Conservation (phyloP, 768 basidiomycete genomes). For the Suillus sp. region DNA sequence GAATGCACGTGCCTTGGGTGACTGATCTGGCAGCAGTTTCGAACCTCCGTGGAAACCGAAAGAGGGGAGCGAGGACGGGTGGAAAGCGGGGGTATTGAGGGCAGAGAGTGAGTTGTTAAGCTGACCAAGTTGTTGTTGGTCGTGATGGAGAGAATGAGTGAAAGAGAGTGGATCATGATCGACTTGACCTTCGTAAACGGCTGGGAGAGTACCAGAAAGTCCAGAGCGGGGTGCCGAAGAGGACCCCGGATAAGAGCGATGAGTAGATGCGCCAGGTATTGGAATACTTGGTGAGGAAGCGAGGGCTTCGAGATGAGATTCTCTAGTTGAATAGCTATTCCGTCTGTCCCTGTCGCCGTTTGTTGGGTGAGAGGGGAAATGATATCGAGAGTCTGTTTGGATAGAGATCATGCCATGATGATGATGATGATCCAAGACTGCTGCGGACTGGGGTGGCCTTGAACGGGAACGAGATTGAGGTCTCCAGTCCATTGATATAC, state of each 20-base stretch:
- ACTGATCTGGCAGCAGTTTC: slow-evolving; percentile 34
- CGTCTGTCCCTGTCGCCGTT: slow-evolving; percentile 30
- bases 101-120: slow-evolving; percentile 43
- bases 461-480: slow-evolving; percentile 78
- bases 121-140: slow-evolving; percentile 32
- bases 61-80: slow-evolving; percentile 76
- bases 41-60: slow-evolving; percentile 64
- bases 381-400: slow-evolving; percentile 45
- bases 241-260: slow-evolving; percentile 51
- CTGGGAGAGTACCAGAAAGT: slow-evolving; percentile 37
- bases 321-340: slow-evolving; percentile 24
- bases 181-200: slow-evolving; percentile 47
- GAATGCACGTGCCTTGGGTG: slow-evolving; percentile 55
- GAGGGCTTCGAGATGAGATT: slow-evolving; percentile 20
- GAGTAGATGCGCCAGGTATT: slow-evolving; percentile 44
- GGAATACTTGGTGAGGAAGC: slow-evolving; percentile 35
- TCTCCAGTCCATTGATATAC: slow-evolving; percentile 91
- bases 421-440: slow-evolving; percentile 56
- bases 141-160: slow-evolving; percentile 37
- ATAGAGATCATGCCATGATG: slow-evolving; percentile 34
- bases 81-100: slow-evolving; percentile 51
- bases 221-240: slow-evolving; percentile 43
- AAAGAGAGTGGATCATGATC: slow-evolving; percentile 39
- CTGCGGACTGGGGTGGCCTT: slow-evolving; percentile 61
- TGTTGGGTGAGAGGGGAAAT: slow-evolving; percentile 41